These are phyloP conservation scores for Paracoccidioides brasiliensis DNA, from an alignment of 2,329 filamentous ascomycete species.

Conservation along the genomic window DNA sequence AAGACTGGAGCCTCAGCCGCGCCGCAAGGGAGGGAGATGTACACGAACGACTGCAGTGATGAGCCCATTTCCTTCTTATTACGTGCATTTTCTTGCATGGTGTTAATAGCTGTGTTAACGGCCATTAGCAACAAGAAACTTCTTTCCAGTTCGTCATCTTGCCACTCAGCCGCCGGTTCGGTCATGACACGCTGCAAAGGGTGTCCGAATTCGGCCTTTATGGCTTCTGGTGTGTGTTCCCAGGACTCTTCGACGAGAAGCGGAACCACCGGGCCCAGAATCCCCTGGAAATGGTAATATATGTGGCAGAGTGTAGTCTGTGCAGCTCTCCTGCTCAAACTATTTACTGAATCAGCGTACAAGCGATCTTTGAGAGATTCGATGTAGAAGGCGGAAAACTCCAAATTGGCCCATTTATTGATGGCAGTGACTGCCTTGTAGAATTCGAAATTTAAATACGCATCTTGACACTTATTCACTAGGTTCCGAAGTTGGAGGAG, in stretches of 20 bases:
- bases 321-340: slow-evolving; percentile 44
- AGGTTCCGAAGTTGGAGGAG: slow-evolving; percentile 58
- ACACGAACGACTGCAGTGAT: slow-evolving; percentile 64
- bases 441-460: slow-evolving; percentile 65
- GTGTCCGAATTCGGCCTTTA: slow-evolving; percentile 40
- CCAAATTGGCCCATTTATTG: slow-evolving; percentile 67
- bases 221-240: slow-evolving; percentile 56
- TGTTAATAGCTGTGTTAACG: slow-evolving; percentile 56
- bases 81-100: slow-evolving; percentile 60
- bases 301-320: slow-evolving; percentile 49
- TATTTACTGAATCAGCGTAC: slow-evolving; percentile 65
- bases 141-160: slow-evolving; percentile 36
- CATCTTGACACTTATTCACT: slow-evolving; percentile 49
- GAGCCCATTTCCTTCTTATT: slow-evolving; percentile 61
- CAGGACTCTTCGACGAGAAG: slow-evolving; percentile 79
- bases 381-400: slow-evolving; percentile 87
- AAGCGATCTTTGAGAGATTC: slow-evolving; percentile 84
- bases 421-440: slow-evolving; percentile 60
- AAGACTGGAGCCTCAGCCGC: slow-evolving; percentile 14
- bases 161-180: slow-evolving; percentile 22
- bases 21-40: slow-evolving; percentile 19
- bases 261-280: slow-evolving; percentile 71
- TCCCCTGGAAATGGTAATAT: slow-evolving; percentile 58
- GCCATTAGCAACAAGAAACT: slow-evolving; percentile 31
- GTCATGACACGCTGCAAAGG: slow-evolving; percentile 30